Conservation (phyloP, 1,139 yeast species). For the Yamadazyma siamensis region DNA sequence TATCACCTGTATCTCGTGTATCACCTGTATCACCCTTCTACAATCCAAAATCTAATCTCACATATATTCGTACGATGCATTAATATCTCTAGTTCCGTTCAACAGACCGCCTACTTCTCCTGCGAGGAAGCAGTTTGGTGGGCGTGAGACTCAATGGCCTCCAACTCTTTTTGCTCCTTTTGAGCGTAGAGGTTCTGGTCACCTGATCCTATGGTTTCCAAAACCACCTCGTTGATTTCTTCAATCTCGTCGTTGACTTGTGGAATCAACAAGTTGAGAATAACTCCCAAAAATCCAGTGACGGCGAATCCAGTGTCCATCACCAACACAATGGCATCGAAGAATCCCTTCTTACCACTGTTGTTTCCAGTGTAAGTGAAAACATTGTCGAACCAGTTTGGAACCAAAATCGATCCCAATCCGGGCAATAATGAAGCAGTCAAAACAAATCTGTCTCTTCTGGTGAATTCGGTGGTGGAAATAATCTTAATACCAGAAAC, state of each 20-base stretch:
- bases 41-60: too few relatives aligned
- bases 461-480: conserved; percentile 69
- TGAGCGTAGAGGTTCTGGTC: conserved; percentile 37
- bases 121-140: conserved; percentile 8
- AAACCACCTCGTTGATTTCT: conserved; percentile 44
- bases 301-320: conserved; percentile 88
- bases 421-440: conserved; percentile 78
- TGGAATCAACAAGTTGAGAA: conserved; percentile 69
- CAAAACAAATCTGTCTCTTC: conserved; percentile 83
- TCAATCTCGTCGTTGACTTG: conserved; percentile 66
- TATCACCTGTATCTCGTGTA: too few relatives aligned
- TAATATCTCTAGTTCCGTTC: not conserved
- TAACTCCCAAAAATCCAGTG: conserved; percentile 72
- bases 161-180: conserved; percentile 34
- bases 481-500: conserved; percentile 85
- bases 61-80: too few relatives aligned
- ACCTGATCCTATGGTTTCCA: conserved; percentile 47
- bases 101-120: conserved; percentile 4
- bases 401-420: conserved; percentile 72
- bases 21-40: too few relatives aligned
- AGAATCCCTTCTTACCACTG: conserved; percentile 62
- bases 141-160: conserved; percentile 14
- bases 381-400: conserved; percentile 68
- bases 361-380: conserved; percentile 76
- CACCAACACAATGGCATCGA: conserved; percentile 75